Base-by-base conservation (phyloP, 1,284 basidiomycete species). In the Ustilago shanxiensis region DNA sequence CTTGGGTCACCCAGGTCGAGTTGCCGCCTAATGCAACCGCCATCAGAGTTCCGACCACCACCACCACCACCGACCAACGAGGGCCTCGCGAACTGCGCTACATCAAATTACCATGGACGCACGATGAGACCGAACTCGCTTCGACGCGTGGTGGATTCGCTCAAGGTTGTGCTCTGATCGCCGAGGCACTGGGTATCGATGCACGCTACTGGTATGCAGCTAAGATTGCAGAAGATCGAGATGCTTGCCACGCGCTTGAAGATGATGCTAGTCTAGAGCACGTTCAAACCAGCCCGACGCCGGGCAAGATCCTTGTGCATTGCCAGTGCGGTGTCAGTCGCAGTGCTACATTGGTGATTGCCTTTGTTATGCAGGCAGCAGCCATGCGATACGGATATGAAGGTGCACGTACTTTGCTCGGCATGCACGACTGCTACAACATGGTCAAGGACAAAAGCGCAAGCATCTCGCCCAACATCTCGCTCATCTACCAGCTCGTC, bases 401-500 rank as follows among this genome's bases (percentile, higher is more conserved):
- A 11, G 60, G 33, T 16, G 63, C 71, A 8, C 60, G 81, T 53
- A 64, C 61, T 14, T 71, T 85, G n/a, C 60, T 78, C 20, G 87
- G 93, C 53, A 97, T 97, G 94, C 94, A 97, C 86, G 93, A 92
- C 60, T 93, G 95, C 41, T 98, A 98, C 87, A 88, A 92, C 72
- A 95, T 91, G 87, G 93, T 95, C 68, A 80, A 83, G 67, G 82
- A 82, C 16, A 71, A 72, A 57, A 68, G 60, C 22, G 57, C 76
- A 22, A 79, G 77, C 66, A 79, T 82, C 24, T 69, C 63, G 22
- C 95, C 96, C 49, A 98, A 98, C 87, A 95, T 81, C 83, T 95
- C 94, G 63, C 91, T 98, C 85, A 96, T 98, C 87, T 98, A 96
- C 89, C 95, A 97, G 88, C 89, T 98, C 44, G 89, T 96, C 82